Evolutionary conservation across 1,139 yeast species (phyloP).

Genomic region (Nakaseomyces delphensis): DNA sequence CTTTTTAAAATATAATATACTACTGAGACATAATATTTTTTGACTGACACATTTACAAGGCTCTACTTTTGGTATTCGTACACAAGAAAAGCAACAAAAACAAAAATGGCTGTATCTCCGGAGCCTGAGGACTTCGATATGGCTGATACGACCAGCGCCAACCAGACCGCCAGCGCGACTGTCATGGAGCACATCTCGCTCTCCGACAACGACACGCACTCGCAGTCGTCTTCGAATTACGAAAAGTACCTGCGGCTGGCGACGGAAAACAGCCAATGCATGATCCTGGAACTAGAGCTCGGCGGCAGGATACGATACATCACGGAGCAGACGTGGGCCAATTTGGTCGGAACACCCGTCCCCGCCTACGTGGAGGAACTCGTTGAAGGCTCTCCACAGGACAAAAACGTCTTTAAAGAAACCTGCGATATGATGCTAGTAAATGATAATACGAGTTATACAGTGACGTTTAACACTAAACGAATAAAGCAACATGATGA

Average conservation of each 20-base stretch:
- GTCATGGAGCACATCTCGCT: not conserved
- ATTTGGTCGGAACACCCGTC: conserved; percentile 47
- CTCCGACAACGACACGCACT: conserved; percentile 6
- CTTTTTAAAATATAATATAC: too few relatives aligned
- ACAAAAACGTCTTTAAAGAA: conserved; percentile 55
- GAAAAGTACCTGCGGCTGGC: conserved; percentile 36
- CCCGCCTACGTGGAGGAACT: conserved; percentile 42
- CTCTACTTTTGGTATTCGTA: too few relatives aligned
- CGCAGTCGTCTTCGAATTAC: conserved; percentile 20
- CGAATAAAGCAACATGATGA: conserved; percentile 14
- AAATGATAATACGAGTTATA: conserved; percentile 63
- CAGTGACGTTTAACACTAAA: conserved; percentile 48
- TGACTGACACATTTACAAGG: too few relatives aligned
- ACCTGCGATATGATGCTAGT: conserved; percentile 64
- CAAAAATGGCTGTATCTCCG: not conserved
- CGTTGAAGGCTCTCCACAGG: conserved; percentile 59
- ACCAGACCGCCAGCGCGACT: not conserved
- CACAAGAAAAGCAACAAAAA: too few relatives aligned
- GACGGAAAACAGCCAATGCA: conserved; percentile 63
- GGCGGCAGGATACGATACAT: conserved; percentile 70
- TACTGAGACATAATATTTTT: too few relatives aligned
- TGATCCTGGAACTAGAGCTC: conserved; percentile 76
- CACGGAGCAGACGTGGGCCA: conserved; percentile 64
- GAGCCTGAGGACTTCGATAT: conserved; percentile 2
- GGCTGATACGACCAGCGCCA: not conserved